A percentile compares a stretch with the other conserved stretches of the same genome.
Evolutionary conservation across 768 basidiomycete species (phyloP).

Genomic region (Kwoniella bestiolae): DNA sequence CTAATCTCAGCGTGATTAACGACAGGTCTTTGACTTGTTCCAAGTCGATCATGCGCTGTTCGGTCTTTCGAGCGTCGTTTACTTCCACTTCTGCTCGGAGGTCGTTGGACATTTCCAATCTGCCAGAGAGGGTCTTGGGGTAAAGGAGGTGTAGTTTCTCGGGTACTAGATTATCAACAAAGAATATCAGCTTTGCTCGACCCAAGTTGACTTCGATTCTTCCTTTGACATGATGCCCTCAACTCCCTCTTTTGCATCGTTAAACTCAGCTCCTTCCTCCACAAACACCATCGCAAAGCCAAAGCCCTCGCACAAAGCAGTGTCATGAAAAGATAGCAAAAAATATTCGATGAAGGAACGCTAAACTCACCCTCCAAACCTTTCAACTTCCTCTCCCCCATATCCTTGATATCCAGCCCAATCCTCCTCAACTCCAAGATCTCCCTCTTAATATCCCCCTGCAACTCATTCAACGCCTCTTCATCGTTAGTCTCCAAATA

Average conservation of each 20-base stretch:
- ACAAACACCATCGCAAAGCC: no score
- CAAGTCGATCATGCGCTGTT: slow-evolving; percentile 57
- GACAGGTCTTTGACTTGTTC: slow-evolving; percentile 76
- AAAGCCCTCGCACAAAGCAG: no score
- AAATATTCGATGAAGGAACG: no score
- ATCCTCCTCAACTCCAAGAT: slow-evolving; percentile 76
- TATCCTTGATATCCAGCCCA: slow-evolving; percentile 69
- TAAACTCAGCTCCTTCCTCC: no score
- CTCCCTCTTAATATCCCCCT: slow-evolving; percentile 57
- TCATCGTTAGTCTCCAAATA: slow-evolving; percentile 54
- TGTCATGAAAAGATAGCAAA: no score
- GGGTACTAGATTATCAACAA: slow-evolving; percentile 61
- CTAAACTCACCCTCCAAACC: slow-evolving; percentile 75
- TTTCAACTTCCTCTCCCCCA: slow-evolving; percentile 91
- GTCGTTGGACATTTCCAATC: slow-evolving; percentile 64
- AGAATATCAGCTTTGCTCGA: neutral
- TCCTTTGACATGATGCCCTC: neutral
- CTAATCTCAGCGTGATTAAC: slow-evolving; percentile 74
- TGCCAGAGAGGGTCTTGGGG: slow-evolving; percentile 71
- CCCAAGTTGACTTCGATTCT: neutral
- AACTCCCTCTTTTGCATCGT: no score
- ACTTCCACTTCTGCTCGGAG: slow-evolving; percentile 55
- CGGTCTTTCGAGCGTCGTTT: slow-evolving; percentile 32
- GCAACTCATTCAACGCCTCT: slow-evolving; percentile 51
- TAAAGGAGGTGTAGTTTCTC: slow-evolving; percentile 86